Base-by-base conservation (phyloP, 805 yeast species). In the Alloascoidea hylecoeti region DNA sequence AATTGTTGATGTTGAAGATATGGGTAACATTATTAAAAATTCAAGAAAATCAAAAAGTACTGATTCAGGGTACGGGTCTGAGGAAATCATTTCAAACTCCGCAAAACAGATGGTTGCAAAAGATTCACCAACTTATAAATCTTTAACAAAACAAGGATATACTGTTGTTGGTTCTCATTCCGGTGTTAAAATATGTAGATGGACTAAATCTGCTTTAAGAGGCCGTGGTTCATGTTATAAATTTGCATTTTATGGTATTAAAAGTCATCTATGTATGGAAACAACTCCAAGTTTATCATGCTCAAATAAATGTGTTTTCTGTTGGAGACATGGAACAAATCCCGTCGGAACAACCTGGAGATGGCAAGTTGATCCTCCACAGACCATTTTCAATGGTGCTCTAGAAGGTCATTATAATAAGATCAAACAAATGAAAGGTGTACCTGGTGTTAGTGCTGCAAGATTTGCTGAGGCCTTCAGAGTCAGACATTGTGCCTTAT, bases 261-360 rank as follows among this genome's bases (percentile, higher is more conserved):
- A 70, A 43, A 80, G 94, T 2, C 96, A 89, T 59, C 62, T 89
- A 40, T 86, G 96, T 59, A 86, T 86, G 96, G 96, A 86, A 54
- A 75, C 96, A 2, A 86, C 96, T 0, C 96, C 96, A 1, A 79
- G 94, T 1, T 64, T 86, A 42, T 89, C 95, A 4, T 86, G 96
- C 57, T 84, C 96, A 3, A 86, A 86, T 53, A 86, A 86, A 55
- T 86, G 96, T 68, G 96, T 88, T 3, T 86, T 86, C 52, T 86
- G 96, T 60, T 86, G 96, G 96, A 72, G 96, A 55, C 96, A 86
- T 57, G 96, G 96, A 36, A 86, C 96, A 2, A 88, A 86, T 51
- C 96, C 96, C 0, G 96, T 88, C 2, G 95, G 95, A 14, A 86
- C 94, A 18, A 78, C 79, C 42, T 86, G 96, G 96, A 66, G 96